These are phyloP conservation scores for Boletus rufocinnamomeus DNA, from an alignment of 768 basidiomycete genomes.

Conservation along the genomic window DNA sequence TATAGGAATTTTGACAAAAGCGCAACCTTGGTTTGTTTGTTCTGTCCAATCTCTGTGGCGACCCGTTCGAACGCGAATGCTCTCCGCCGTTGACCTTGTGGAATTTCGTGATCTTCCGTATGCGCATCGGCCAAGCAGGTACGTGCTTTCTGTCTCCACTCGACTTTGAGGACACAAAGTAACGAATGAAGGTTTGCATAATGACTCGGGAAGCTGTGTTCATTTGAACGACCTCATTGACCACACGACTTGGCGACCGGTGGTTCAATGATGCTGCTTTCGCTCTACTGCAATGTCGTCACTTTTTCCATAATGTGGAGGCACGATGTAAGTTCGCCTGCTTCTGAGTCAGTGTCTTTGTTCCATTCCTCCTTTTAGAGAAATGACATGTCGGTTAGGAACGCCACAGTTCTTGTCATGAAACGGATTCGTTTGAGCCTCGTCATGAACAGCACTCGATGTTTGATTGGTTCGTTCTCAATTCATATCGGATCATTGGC, in stretches of 20 bases:
- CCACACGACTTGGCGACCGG: not conserved
- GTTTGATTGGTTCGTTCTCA: not conserved
- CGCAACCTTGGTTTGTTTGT: not conserved
- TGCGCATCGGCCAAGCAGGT: no score
- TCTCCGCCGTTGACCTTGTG: not conserved
- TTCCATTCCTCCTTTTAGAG: constrained; percentile 11
- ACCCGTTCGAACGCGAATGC: not conserved
- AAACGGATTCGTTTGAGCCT: constrained; percentile 3
- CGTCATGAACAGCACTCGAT: not conserved
- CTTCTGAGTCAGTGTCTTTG: not conserved
- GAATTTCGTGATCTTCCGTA: not conserved
- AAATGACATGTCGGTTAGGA: constrained; percentile 11
- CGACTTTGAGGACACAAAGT: constrained; percentile 15
- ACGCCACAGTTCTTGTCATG: constrained; percentile 17
- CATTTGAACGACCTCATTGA: constrained; percentile 2
- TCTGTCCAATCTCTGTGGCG: not conserved
- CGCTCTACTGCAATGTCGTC: constrained; percentile 19
- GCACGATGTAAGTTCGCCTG: not conserved
- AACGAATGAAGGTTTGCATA: constrained; percentile 1
- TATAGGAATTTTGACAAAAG: constrained; percentile 3
- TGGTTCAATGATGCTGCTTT: not conserved
- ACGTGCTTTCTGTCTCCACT: constrained; percentile 5
- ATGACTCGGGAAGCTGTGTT: not conserved
- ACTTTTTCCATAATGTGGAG: constrained; percentile 16
- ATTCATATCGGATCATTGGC: constrained; percentile 7